phyloP scores from a whole-genome alignment of 2,329 filamentous ascomycete genomes.

The Nothomitra cinnamomea region DNA sequence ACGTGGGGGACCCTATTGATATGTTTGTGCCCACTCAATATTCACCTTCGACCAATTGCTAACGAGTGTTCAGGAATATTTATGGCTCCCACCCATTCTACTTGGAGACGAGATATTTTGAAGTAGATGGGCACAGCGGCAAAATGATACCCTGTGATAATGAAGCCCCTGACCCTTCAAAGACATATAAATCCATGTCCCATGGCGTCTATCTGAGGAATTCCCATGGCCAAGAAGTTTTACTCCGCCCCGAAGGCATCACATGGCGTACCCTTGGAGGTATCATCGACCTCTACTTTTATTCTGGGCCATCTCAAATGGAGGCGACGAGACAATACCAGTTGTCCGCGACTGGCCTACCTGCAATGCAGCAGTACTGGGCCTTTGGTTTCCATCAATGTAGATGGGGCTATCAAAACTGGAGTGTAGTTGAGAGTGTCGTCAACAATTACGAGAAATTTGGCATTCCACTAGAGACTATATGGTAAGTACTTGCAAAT shows the following conservation, averaged over 20 bases:
- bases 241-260: slow-evolving; percentile 44
- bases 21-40: slow-evolving; percentile 15
- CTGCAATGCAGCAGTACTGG: slow-evolving; percentile 68
- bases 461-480: slow-evolving; percentile 37
- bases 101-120: slow-evolving; percentile 57
- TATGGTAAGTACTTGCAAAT: slow-evolving; percentile 20
- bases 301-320: slow-evolving; percentile 50
- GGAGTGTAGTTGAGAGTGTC: slow-evolving; percentile 44
- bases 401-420: slow-evolving; percentile 66
- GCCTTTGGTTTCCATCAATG: slow-evolving; percentile 72
- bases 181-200: slow-evolving; percentile 46
- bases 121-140: slow-evolving; percentile 24
- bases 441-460: slow-evolving; percentile 35
- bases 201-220: slow-evolving; percentile 69
- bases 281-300: slow-evolving; percentile 64
- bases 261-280: slow-evolving; percentile 64
- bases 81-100: slow-evolving; percentile 70
- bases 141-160: slow-evolving; percentile 19
- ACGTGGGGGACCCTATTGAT: slow-evolving; percentile 47
- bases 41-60: background rate
- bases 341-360: slow-evolving; percentile 46
- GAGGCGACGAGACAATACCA: slow-evolving; percentile 58
- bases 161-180: slow-evolving; percentile 33
- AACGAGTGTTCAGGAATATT: slow-evolving; percentile 32
- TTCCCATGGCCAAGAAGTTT: slow-evolving; percentile 56